A percentile compares a stretch with the other conserved stretches of the same genome.
Conservation (phyloP, 768 basidiomycete species). For the Gautieria morchelliformis region DNA sequence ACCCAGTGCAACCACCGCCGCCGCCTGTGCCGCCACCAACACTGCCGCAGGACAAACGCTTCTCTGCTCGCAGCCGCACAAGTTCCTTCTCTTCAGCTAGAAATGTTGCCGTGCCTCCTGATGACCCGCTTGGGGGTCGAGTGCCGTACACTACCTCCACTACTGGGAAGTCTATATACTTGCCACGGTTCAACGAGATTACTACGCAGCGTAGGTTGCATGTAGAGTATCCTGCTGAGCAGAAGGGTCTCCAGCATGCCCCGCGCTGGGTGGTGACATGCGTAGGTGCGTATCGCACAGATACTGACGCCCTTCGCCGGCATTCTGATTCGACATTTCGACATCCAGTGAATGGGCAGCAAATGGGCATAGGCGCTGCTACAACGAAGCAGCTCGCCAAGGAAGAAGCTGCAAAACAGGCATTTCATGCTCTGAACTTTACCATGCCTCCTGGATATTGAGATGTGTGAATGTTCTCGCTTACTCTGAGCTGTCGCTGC, state of each 20-base stretch:
- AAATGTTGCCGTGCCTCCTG: background rate
- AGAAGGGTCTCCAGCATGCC: conserved; percentile 58
- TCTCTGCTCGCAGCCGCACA: background rate
- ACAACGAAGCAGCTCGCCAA: conserved; percentile 67
- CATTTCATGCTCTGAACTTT: conserved; percentile 59
- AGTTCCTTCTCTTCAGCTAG: background rate
- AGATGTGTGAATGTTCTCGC: background rate
- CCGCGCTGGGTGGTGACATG: conserved; percentile 60
- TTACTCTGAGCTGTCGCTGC: too few relatives aligned
- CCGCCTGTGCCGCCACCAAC: conserved; percentile 16
- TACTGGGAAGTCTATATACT: conserved; percentile 26
- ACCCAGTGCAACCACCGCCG: conserved; percentile 9
- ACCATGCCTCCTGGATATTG: background rate
- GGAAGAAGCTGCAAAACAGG: conserved; percentile 65
- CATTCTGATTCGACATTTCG: background rate
- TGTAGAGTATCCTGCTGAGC: conserved; percentile 51
- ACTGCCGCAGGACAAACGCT: conserved; percentile 2
- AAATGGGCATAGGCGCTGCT: conserved; percentile 56
- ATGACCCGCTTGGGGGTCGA: background rate
- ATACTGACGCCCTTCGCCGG: background rate
- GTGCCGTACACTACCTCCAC: background rate
- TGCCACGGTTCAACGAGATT: conserved; percentile 68
- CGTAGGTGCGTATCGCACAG: conserved; percentile 34
- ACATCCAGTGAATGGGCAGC: conserved; percentile 54
- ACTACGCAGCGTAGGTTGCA: conserved; percentile 54